Evolutionary conservation across 108 stramenopile genomes (phyloP).

Genomic region (Aureococcus anophagefferens): DNA sequence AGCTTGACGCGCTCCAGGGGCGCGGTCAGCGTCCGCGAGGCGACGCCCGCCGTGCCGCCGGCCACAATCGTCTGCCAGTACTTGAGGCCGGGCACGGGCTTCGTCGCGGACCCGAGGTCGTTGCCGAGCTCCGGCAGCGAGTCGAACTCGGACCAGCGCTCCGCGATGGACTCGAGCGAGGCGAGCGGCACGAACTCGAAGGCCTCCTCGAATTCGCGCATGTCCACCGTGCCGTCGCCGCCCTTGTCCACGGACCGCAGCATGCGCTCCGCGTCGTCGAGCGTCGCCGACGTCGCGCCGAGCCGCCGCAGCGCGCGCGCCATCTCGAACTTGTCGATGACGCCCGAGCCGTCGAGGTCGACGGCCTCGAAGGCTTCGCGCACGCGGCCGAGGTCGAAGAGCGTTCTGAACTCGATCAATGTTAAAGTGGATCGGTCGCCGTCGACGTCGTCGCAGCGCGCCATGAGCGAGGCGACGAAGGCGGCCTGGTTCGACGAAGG

Average conservation of each 20-base stretch:
- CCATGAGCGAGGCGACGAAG: too few species aligned
- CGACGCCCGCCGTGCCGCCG: conserved; percentile 13
- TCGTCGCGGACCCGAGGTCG: conserved; percentile 9
- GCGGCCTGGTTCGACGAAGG: too few species aligned
- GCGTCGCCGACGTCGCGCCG: neutral
- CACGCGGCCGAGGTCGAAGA: too few species aligned
- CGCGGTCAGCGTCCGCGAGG: conserved; percentile 4
- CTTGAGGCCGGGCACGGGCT: conserved; percentile 1
- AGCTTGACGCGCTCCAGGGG: conserved; percentile 15
- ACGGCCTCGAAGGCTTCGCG: too few species aligned
- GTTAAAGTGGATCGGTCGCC: too few species aligned
- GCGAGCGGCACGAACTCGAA: conserved; percentile 14
- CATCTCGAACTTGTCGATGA: too few species aligned
- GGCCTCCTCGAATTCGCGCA: neutral
- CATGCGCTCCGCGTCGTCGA: neutral
- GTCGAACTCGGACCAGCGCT: neutral
- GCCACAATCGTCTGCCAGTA: neutral
- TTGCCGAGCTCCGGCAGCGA: neutral
- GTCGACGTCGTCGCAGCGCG: too few species aligned
- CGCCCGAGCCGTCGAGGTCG: too few species aligned
- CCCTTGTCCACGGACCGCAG: neutral
- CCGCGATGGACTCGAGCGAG: conserved; percentile 4
- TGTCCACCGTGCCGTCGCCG: neutral
- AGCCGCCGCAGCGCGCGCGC: too few species aligned
- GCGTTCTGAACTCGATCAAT: too few species aligned